Conservation (phyloP, 306 rosid genomes). For the Elaeagnus macrophylla region DNA sequence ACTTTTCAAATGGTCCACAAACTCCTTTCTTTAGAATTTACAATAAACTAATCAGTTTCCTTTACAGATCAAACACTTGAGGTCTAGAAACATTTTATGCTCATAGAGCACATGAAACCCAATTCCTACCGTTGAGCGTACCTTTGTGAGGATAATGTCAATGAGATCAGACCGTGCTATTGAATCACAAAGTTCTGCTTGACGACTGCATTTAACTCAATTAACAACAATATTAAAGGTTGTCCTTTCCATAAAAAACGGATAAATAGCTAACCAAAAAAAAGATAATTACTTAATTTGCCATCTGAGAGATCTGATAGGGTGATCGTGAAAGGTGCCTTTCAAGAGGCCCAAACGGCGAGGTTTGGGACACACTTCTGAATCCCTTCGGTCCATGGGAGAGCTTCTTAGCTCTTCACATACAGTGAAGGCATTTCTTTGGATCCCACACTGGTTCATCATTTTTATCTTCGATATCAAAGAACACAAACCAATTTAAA, state of each 20-base stretch:
- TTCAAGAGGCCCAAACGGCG: constrained; percentile 64
- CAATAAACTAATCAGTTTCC: too few species aligned
- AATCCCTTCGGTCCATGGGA: constrained; percentile 28
- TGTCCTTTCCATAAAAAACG: not conserved
- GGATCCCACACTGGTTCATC: constrained; percentile 65
- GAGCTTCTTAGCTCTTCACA: constrained; percentile 47
- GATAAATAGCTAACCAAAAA: too few species aligned
- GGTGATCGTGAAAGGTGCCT: constrained; percentile 38
- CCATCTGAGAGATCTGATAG: constrained; percentile 46
- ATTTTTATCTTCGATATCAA: constrained; percentile 12
- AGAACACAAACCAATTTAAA: constrained; percentile 11
- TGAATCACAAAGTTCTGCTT: constrained; percentile 52
- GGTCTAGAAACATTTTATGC: not conserved
- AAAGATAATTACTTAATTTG: constrained; percentile 34
- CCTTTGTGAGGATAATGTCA: constrained; percentile 70
- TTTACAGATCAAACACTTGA: too few species aligned
- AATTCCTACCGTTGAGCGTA: not conserved
- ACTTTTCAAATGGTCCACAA: too few species aligned
- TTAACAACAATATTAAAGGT: too few species aligned
- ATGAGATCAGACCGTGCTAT: constrained; percentile 46
- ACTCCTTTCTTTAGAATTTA: too few species aligned
- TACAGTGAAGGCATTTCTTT: constrained; percentile 56
- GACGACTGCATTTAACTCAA: constrained; percentile 47
- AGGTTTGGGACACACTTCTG: constrained; percentile 76
- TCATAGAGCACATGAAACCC: not conserved